Evolutionary conservation across 768 basidiomycete genomes (phyloP).

Genomic region (Pleurotus ostreatus): DNA sequence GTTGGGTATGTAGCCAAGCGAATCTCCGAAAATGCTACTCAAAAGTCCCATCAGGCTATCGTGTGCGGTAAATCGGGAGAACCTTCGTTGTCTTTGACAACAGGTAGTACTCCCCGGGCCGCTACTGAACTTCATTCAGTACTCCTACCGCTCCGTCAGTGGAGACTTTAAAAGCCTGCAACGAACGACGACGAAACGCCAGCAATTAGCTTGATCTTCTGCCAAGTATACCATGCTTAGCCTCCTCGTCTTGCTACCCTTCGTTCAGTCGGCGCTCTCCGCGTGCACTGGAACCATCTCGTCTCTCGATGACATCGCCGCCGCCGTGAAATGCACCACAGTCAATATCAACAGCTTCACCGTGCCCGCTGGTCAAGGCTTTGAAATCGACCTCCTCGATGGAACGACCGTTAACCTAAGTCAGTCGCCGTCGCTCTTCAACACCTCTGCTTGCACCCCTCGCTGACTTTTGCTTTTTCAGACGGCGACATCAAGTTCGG

Average conservation of each 20-base stretch:
- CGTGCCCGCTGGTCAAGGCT: conserved; percentile 49
- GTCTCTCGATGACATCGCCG: conserved; percentile 43
- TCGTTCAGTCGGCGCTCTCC: conserved; percentile 14
- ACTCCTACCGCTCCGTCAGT: too few relatives aligned
- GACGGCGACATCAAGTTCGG: conserved; percentile 59
- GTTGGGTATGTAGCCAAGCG: too few relatives aligned
- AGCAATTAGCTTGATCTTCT: too few relatives aligned
- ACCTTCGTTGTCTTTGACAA: too few relatives aligned
- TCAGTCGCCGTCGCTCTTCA: conserved; percentile 20
- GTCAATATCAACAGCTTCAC: conserved; percentile 55
- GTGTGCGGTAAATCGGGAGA: too few relatives aligned
- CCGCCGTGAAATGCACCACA: conserved; percentile 51
- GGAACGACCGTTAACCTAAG: conserved; percentile 58
- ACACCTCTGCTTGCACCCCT: too few relatives aligned
- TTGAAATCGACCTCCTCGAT: conserved; percentile 39
- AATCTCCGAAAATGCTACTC: too few relatives aligned
- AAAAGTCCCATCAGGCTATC: too few relatives aligned
- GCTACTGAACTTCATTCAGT: too few relatives aligned
- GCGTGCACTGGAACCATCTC: conserved; percentile 52
- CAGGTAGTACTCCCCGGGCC: too few relatives aligned
- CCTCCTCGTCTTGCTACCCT: background rate
- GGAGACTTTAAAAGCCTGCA: too few relatives aligned
- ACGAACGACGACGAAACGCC: too few relatives aligned
- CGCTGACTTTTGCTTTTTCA: conserved; percentile 16
- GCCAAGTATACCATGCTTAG: background rate